Evolutionary conservation across 2,329 filamentous ascomycete species (phyloP), one percentile per base, ranked within the genome.

Genomic region (Penicillium sclerotigenum): DNA sequence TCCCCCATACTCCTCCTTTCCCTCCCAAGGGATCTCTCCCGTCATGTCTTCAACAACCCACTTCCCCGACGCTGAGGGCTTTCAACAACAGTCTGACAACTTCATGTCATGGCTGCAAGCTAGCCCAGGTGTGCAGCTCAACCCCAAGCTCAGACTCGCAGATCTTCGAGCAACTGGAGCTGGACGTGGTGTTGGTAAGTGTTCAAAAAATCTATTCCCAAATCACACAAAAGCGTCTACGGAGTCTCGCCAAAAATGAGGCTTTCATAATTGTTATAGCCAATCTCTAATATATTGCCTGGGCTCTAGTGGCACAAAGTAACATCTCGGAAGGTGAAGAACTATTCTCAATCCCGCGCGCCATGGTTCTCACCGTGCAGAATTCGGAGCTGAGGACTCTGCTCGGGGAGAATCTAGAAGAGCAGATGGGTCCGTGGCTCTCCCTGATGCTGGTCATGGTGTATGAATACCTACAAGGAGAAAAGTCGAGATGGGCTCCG

Each of bases 331-430:
- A 88, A 64, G 89, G 91, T 58, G 89, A 90, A 54, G 83, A 87
- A 46, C 81, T 96, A 41, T 96, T 96, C 77, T 87, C 84, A 45
- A 89, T 96, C 59, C 90, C 91, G 2, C 85, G 89, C 59, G 75
- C 79, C 45, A 78, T 82, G 47, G 86, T 96, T 60, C 83, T 96
- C 68, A 89, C 83, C 63, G 79, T 83, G 22, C 81, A 87, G 68
- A 95, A 88, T 38, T 94, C 90, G 1, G 79, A 82, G 46, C 79
- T 96, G 29, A 80, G 82, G 24, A 76, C 73, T 64, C 79, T 78
- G 71, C 79, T 87, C 22, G 80, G 84, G 0, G 72, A 79, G 43
- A 72, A 86, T 56, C 81, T 88, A 55, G 65, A 75, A 34, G 65
- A 75, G 36, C 65, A 70, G 16, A 73, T 81, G 38, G 78, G 78